Percentiles rank a stretch among this genome's conserved stretches.
Conservation (phyloP, 257 asterid species). For the Solanum lignicaule region DNA sequence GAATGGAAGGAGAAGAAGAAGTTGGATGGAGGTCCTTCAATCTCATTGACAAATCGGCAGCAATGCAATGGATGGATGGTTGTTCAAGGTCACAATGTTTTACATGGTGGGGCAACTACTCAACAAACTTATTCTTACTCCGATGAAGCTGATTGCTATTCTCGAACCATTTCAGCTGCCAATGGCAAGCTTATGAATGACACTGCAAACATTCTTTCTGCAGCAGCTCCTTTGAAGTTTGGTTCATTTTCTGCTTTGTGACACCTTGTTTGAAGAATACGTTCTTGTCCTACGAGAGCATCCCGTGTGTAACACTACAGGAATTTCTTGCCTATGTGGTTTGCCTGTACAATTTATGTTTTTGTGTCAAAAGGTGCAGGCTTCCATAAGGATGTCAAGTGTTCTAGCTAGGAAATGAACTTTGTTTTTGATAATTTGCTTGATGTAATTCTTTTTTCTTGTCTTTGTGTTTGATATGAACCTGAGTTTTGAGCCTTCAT, state of each 20-base stretch:
- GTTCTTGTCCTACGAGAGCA: not conserved
- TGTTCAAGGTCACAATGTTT: slow-evolving; percentile 40
- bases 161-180: slow-evolving; percentile 25
- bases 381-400: not conserved
- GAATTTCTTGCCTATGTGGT: not conserved
- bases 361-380: not conserved
- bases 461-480: not conserved
- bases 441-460: not conserved
- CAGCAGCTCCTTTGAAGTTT: slow-evolving; percentile 7
- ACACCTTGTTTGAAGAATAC: not conserved
- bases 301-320: not conserved
- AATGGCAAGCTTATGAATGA: slow-evolving; percentile 32
- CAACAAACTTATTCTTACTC: slow-evolving; percentile 24
- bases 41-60: slow-evolving; percentile 31
- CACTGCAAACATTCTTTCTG: slow-evolving; percentile 25
- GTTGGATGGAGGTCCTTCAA: not conserved
- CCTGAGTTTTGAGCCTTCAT: not conserved
- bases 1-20: slow-evolving; percentile 41
- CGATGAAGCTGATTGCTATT: slow-evolving; percentile 36
- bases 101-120: slow-evolving; percentile 47
- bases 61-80: slow-evolving; percentile 52
- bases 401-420: not conserved
- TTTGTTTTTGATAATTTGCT: not conserved
- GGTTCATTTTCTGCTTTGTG: not conserved
- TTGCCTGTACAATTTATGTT: not conserved